Base-by-base conservation (phyloP, 768 basidiomycete genomes). In the Phylloporus sp. region DNA sequence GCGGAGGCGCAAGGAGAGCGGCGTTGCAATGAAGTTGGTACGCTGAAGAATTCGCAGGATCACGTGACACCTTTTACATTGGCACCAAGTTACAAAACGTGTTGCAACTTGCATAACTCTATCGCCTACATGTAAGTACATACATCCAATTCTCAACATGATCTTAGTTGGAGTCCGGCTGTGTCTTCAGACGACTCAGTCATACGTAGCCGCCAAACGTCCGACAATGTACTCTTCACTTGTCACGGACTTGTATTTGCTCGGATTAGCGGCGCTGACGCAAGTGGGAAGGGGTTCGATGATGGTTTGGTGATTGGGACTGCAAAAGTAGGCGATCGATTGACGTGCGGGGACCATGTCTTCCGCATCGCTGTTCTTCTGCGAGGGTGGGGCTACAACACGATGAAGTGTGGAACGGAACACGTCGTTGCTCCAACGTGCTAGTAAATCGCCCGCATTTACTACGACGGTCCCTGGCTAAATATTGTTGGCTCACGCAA, bases 251-350 rank as follows among this genome's bases (percentile, higher is more conserved):
- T 74, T 68, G 60, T 90, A 88, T 67, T 84, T 89, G 24, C 78
- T 81, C 24, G 82, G 80, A 24, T 65, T 66, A 26, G 55, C 51
- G 29, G 52, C 20, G 28, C 45, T 46, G 18, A 66, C 50, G 52
- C 79, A 81, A 46, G 78, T 85, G n/a, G 88, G 86, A 22, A 91
- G 65, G 53, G 88, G 87, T 13, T 80, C 70, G 44, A 92, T 82
- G 47, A 74, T 70, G 13, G 85, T 71, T 33, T 74, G 74, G 56
- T 78, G 79, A 53, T 90, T 88, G 4, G 89, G 88, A 56, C 86
- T 90, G 71, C 85, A 89, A 68, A 92, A 92, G 72, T 86, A 92
- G 8, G 86, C 90, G 42, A 91, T 84, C 9, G 86, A 88, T 59
- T 89, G 86, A 22, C 90, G 77, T 9, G 69, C 65, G 1, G 86